Evolutionary conservation across 176 grass and related monocot species (phyloP).

Genomic region (Hyparrhenia diplandra): DNA sequence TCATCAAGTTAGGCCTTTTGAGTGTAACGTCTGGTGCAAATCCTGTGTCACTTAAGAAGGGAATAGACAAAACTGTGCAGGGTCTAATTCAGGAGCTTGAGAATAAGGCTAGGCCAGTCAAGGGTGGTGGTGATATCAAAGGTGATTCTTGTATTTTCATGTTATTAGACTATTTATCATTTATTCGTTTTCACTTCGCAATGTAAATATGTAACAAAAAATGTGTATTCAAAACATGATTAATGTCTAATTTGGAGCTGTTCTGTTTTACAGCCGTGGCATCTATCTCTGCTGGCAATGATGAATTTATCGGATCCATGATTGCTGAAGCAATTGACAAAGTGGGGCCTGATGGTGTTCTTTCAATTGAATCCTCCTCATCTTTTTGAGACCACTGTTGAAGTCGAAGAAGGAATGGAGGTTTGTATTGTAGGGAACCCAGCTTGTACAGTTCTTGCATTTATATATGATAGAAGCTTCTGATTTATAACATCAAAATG

Average conservation of each 20-base stretch:
- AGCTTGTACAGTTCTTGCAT: neutral
- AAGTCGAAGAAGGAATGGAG: constrained; percentile 99
- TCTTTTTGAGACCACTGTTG: constrained; percentile 92
- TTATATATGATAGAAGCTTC: neutral
- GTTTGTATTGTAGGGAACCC: constrained; percentile 42
- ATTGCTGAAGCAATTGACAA: constrained; percentile 95
- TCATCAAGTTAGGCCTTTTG: constrained; percentile 81
- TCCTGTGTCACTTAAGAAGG: constrained; percentile 85
- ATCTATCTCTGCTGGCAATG: constrained; percentile 84
- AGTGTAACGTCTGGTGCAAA: constrained; percentile 88
- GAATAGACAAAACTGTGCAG: constrained; percentile 89
- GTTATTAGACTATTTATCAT: neutral
- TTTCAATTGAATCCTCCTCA: constrained; percentile 89
- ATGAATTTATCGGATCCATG: constrained; percentile 81
- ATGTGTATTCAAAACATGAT: neutral
- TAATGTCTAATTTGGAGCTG: constrained; percentile 23
- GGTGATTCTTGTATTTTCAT: constrained; percentile 37
- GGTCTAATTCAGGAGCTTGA: constrained; percentile 74
- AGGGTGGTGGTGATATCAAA: constrained; percentile 76
- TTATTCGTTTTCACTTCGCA: neutral
- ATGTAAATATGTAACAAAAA: neutral
- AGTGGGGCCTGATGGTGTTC: constrained; percentile 85
- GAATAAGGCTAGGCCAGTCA: constrained; percentile 73
- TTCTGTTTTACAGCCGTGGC: constrained; percentile 59
- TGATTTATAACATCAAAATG: neutral